A percentile compares a stretch with the other conserved stretches of the same genome.
Conservation (phyloP, 768 basidiomycete genomes). For the Mycena vulgaris region DNA sequence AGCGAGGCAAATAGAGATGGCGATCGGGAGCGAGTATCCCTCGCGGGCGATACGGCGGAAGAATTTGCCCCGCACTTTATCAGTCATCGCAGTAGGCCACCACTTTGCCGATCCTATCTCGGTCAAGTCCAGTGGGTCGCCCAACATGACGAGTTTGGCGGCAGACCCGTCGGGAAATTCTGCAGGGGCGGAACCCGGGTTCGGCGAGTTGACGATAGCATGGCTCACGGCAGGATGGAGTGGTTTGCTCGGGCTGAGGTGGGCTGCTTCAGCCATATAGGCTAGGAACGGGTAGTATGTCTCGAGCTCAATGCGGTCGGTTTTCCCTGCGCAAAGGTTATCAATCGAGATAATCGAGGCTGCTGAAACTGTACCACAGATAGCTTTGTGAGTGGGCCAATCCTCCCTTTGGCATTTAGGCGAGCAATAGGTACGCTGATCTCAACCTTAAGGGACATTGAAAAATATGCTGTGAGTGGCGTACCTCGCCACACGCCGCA, state of each 20-base stretch:
- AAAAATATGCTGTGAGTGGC: not conserved
- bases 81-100: constrained; percentile 52
- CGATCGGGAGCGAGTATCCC: constrained; percentile 52
- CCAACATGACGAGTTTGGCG: constrained; percentile 35
- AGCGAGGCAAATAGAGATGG: constrained; percentile 50
- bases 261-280: constrained; percentile 39
- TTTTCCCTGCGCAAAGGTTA: constrained; percentile 46
- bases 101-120: constrained; percentile 40
- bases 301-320: constrained; percentile 51
- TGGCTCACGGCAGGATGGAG: constrained; percentile 35
- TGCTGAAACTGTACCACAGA: constrained; percentile 51
- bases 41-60: constrained; percentile 50
- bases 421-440: constrained; percentile 51
- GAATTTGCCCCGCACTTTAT: constrained; percentile 48
- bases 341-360: not conserved
- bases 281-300: constrained; percentile 51
- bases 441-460: not conserved
- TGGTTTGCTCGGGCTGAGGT: constrained; percentile 32
- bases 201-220: constrained; percentile 36
- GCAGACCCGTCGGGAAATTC: constrained; percentile 34
- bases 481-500: constrained; percentile 42
- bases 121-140: constrained; percentile 23
- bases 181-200: constrained; percentile 21
- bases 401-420: constrained; percentile 49
- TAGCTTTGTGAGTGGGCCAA: constrained; percentile 48